Base-by-base conservation (phyloP, 1,284 basidiomycete genomes). In the Ustilago trichophora region DNA sequence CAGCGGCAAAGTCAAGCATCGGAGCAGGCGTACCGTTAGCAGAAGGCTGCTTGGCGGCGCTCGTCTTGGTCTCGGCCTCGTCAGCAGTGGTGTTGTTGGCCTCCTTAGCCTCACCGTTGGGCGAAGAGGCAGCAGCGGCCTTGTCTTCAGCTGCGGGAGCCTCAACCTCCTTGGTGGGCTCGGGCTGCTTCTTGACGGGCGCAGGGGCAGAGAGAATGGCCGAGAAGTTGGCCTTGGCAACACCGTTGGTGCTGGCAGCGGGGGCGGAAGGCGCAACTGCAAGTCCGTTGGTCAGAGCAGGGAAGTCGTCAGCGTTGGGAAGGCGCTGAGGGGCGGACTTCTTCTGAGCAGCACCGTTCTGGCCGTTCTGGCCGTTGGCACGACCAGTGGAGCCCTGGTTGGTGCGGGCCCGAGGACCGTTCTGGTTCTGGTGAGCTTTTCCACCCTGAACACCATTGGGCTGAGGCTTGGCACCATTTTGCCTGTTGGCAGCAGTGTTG, bases 281-380 rank as follows among this genome's bases (percentile, higher is more conserved):
- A 19, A 31, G 50, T 15, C 54, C 48, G 32, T 53, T 55, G 35
- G 59, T 38, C 9, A 93, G 85, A 6, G 91, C 89, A 36, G 91
- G 91, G 81, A 93, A 93, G 68, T 93, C 92, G 65, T 92, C 91
- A 15, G 89, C 89, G 66, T 87, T 90, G 5, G 91, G 92, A 22
- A 93, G 86, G 27, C 91, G 87, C 82, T 92, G 89, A 12, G 50
- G 31, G 11, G 42, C 34, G 18, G 35, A 15, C 53, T 71, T 73
- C 53, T 73, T 75, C 34, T 47, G 41, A 7, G 19, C 24, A 16
- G 51, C 42, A 15, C 51, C 55, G 51, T 55, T 54, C 37, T 56
- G 53, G 36, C 53, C 60, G 21, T 38, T 49, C 37, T 56, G 51
- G 8, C 62, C 62, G 37, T 62, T 60, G 35, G 46, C 15, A 11